Evolutionary conservation across 192 early-diverging fungal genomes (phyloP).

Genomic region (Jimgerdemannia flammicorona): DNA sequence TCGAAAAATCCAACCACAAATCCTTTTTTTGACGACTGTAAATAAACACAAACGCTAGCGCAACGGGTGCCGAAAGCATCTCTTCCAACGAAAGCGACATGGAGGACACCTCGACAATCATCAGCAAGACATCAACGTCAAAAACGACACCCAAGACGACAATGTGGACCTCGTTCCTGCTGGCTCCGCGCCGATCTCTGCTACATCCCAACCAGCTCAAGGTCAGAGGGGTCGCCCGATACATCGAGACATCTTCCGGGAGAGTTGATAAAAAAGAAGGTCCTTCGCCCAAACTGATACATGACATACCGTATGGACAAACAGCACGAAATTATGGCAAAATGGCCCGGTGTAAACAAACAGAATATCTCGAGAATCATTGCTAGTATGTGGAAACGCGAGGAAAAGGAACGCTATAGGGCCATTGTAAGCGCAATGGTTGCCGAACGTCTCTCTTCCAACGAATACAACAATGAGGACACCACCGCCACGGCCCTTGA

Average conservation of each 20-base stretch:
- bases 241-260: neutral
- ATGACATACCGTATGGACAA: slow-evolving; percentile 63
- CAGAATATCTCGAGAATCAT: slow-evolving; percentile 59
- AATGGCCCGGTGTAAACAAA: slow-evolving; percentile 47
- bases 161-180: no score
- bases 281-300: slow-evolving; percentile 49
- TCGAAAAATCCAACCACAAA: no score
- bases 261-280: slow-evolving; percentile 2
- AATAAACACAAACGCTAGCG: no score
- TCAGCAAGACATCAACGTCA: no score
- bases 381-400: slow-evolving; percentile 53
- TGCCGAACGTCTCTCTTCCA: slow-evolving; percentile 16
- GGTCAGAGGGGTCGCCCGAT: neutral
- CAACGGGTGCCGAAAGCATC: no score
- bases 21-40: no score
- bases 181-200: neutral
- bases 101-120: no score
- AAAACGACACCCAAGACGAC: no score
- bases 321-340: slow-evolving; percentile 45
- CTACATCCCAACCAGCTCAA: neutral
- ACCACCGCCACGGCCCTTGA: no score
- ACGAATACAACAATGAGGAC: no score
- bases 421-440: slow-evolving; percentile 40
- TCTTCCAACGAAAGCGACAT: no score
- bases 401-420: slow-evolving; percentile 51